Evolutionary conservation across 2,329 filamentous ascomycete genomes (phyloP), one percentile per base, ranked within the genome.

Genomic region (Camptophora hylomeconis): DNA sequence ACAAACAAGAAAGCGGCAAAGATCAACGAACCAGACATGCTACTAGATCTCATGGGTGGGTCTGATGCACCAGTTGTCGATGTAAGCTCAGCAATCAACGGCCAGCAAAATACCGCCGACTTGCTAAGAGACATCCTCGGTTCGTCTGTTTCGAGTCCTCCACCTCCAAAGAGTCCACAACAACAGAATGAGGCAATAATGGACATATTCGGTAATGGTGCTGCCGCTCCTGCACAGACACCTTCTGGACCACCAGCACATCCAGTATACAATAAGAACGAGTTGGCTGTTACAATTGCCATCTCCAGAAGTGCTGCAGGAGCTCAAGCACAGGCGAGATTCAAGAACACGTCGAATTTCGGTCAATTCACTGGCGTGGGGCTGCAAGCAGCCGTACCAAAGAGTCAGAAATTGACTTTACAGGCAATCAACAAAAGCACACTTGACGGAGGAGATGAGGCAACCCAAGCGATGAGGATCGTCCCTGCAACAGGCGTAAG

Each of bases 361-460:
- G 67, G 65, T 9, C 58, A 62, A 9, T 63, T 95, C 26, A 75
- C 75, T 10, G 72, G 69, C 24, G 80, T 95, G 17, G 82, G 81
- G 15, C 55, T 98, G 41, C 89, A 98, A 54, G 89, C 87, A 23
- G 89, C 89, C 1, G 89, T 98, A 30, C 89, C 89, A 6, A 98
- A 95, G 59, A 83, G 80, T 24, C 89, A 98, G 58, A 93, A 89
- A 53, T 59, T 98, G 46, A 84, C 94, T 51, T 61, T 98, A 41
- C 78, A 92, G 52, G 82, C 78, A 34, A 93, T 98, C 42, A 92
- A 82, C 42, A 81, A 72, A 40, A 61, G 75, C 4, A 81, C 92
- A 17, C 52, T 98, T 23, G 72, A 64, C 8, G 72, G 75, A 5
- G 82, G 82, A 9, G 72, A 77, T 22, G 84, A 93, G 50, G 87